Evolutionary conservation across 495 filamentous ascomycete genomes (phyloP), one percentile per base, ranked within the genome.

Genomic region (Xylaria curta): DNA sequence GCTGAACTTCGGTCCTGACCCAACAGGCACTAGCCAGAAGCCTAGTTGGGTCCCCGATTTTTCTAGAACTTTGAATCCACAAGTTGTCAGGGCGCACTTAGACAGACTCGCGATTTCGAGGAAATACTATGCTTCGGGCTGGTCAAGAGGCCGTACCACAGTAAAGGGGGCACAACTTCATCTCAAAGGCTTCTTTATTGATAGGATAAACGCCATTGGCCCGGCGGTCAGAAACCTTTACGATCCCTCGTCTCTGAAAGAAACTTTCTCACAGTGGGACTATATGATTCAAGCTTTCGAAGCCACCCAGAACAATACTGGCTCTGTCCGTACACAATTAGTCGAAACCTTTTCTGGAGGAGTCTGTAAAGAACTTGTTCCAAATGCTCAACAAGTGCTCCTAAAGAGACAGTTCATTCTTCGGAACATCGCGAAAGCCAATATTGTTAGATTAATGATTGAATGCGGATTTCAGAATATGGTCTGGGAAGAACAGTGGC

Each of bases 11-110:
- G 54, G 54, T 10, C 26, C 54, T 59, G 28, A 26, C 54, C 5
- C 3, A 59, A 21, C 4, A 31, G 10, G 19, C 26, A 36, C 6
- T 10, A 17, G 28, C 5, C 24, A 59, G 31, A 59, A 36, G 28
- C 54, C 54, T 4, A 31, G 15, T 17, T 59, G 54, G 54, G 54
- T 59, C 19, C 54, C 28, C 15, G 54, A 59, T n/a, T 59, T 59
- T 59, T 46, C 42, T 5, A 46, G 42, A 46, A 46, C 13, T 46
- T 46, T 13, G 42, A 17, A 46, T 17, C 42, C 42, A 5, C 42
- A 19, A 46, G 42, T 46, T 4, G 15, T 46, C 42, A 46, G 13
- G 15, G 42, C 42, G 42, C 42, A 46, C 42, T 5, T 46, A 46
- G 42, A 46, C 15, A 46, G 13, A 19, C 42, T 46, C 15, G 42